Evolutionary conservation across 371 early-diverging fungal species (phyloP), one percentile per base, ranked within the genome.

Genomic region (Zopfochytrium polystomum): DNA sequence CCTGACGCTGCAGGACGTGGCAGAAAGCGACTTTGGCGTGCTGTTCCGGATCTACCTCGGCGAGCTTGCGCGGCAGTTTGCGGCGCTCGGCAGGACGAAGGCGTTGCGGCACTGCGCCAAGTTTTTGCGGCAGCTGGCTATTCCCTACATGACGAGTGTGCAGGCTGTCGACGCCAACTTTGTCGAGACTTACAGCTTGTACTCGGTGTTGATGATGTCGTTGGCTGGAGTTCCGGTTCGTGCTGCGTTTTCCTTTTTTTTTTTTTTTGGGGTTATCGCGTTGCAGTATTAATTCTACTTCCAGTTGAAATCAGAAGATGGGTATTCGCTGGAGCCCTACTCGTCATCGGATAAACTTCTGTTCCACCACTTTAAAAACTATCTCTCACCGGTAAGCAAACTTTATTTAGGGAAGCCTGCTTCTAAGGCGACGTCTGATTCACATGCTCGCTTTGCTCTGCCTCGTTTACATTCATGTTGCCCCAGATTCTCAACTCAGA

Each of bases 61-160:
- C 4, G 74, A 77, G 58, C 33, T 71, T n/a, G 70, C 74, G 13
- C 25, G 68, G 32, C 68, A 60, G 46, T 77, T 75, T 51, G 35
- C 70, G 18, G n/a, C 42, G 9, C 58, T 62, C 53, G 78, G 75
- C 5, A 62, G 78, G 2, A 47, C 67, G 4, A 77, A 77, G 59
- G 78, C 78, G 1, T 31, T 65, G 43, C 49, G 75, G 29, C 78
- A 75, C 47, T 62, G 66, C 32, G 73, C 78, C 11, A 77, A 77
- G 56, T 71, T 73, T 44, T 55, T 77, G 52, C 47, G 62, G 32
- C 27, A 43, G 2, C 43, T 75, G 32, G 78, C 75, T 0, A 52
- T 74, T 5, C 78, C 78, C 11, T 59, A 53, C 7, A 67, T 77
- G 61, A 68, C 66, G 2, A 60, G 63, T 47, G 67, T 63, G 22